Evolutionary conservation across 2,329 filamentous ascomycete species (phyloP).

Genomic region (Microcyclospora pomicola): DNA sequence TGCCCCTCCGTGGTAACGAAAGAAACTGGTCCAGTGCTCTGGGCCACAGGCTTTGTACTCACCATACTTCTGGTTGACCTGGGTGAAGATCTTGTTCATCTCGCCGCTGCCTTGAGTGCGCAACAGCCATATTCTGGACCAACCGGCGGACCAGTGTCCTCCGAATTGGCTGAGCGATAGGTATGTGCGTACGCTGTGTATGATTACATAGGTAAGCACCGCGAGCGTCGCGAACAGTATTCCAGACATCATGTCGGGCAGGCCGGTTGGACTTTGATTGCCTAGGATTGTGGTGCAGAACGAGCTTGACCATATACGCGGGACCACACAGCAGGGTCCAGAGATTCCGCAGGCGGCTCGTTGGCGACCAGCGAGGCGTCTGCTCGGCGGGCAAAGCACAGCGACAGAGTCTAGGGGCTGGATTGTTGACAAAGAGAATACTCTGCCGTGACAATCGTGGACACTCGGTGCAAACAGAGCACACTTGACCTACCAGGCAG

Average conservation of each 20-base stretch:
- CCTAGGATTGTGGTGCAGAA: not conserved
- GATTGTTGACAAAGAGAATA: no score
- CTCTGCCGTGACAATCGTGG: no score
- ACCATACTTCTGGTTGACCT: constrained; percentile 26
- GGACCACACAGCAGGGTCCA: no score
- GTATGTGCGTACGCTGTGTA: constrained; percentile 19
- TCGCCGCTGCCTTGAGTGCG: constrained; percentile 22
- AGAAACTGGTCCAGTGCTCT: no score
- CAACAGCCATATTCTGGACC: constrained; percentile 27
- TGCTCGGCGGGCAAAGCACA: no score
- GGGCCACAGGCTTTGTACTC: constrained; percentile 5
- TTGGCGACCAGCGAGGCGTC: no score
- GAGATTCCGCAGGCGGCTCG: no score
- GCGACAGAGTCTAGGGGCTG: no score
- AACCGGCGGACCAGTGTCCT: constrained; percentile 25
- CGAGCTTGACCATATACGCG: not conserved
- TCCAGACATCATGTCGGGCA: constrained; percentile 11
- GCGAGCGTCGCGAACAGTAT: constrained; percentile 12
- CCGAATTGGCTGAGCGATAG: constrained; percentile 22
- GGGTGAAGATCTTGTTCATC: constrained; percentile 26
- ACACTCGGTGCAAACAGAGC: no score
- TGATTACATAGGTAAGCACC: constrained; percentile 11
- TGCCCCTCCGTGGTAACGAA: no score
- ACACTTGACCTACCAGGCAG: no score
- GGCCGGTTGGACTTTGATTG: not conserved